Evolutionary conservation across 2,329 filamentous ascomycete species (phyloP).

Genomic region (Bipolaris bicolor): DNA sequence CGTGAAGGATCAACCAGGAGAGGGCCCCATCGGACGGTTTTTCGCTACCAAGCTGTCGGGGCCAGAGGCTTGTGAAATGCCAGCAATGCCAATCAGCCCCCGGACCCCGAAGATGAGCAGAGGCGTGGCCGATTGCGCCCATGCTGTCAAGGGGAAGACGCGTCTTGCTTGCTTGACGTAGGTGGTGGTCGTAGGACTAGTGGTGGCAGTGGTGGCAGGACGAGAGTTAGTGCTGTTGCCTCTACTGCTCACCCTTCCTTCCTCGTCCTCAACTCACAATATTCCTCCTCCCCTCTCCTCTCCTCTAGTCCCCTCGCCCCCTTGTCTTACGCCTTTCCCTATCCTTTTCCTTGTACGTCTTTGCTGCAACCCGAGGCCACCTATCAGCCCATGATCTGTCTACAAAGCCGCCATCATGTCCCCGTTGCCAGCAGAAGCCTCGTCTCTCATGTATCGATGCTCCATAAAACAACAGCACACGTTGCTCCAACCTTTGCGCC

Average conservation of each 20-base stretch:
- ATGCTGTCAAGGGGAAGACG: slow-evolving; percentile 6
- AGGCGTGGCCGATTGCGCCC: slow-evolving; percentile 9
- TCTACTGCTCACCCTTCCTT: slow-evolving; percentile 5
- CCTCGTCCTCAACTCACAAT: not conserved
- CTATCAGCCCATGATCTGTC: not conserved
- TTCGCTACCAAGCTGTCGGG: slow-evolving; percentile 46
- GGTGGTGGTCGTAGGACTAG: slow-evolving; percentile 2
- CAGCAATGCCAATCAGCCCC: slow-evolving; percentile 29
- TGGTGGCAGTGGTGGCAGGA: not conserved
- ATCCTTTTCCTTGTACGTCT: not conserved
- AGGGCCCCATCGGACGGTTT: slow-evolving; percentile 32
- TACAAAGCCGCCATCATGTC: not conserved
- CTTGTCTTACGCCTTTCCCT: not conserved
- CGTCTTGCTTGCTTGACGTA: slow-evolving; percentile 8
- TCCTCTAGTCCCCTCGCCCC: not conserved
- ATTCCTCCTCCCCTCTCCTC: not conserved
- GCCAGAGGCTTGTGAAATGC: slow-evolving; percentile 23
- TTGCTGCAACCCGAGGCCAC: not conserved
- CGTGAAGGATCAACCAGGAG: slow-evolving; percentile 23
- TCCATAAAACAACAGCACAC: not conserved
- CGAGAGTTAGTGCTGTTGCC: not conserved
- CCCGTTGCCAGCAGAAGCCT: too few species aligned
- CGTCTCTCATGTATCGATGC: not conserved
- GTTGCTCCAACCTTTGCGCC: not conserved
- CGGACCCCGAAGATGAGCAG: slow-evolving; percentile 8